Evolutionary conservation across 805 yeast genomes (phyloP).

Genomic region (Metschnikowia peoriensis): DNA sequence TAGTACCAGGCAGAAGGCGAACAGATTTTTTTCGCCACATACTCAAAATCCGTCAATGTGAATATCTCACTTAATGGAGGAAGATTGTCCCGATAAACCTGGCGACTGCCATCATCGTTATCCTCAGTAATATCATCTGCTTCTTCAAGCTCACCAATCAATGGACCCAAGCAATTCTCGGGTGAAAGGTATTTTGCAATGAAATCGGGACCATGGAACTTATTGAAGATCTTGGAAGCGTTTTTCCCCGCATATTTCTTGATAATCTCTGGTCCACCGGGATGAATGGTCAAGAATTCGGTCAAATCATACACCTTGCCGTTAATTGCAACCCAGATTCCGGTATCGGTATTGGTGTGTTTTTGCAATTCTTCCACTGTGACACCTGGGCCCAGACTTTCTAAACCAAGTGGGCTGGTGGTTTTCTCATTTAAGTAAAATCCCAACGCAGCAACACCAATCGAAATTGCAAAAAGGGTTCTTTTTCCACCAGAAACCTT

Average conservation of each 20-base stretch:
- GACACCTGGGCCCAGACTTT: conserved; percentile 10
- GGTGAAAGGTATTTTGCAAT: conserved; percentile 20
- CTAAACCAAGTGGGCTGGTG: not conserved
- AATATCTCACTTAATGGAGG: conserved; percentile 33
- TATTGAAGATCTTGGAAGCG: conserved; percentile 40
- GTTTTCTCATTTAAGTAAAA: not conserved
- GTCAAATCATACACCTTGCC: conserved; percentile 37
- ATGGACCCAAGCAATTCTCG: conserved; percentile 22
- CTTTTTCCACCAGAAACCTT: too few relatives aligned
- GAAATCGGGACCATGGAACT: conserved; percentile 35
- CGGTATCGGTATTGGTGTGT: conserved; percentile 10
- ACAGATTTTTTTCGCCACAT: conserved; percentile 33
- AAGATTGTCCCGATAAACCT: conserved; percentile 17
- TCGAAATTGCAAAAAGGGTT: not conserved
- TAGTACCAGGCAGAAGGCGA: conserved; percentile 40
- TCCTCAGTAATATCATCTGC: conserved; percentile 15
- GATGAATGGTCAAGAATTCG: conserved; percentile 42
- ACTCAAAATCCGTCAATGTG: conserved; percentile 41
- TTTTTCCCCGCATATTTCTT: conserved; percentile 51
- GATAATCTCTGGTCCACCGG: conserved; percentile 45
- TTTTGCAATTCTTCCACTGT: conserved; percentile 15
- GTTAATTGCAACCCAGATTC: conserved; percentile 33
- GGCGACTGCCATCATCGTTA: conserved; percentile 21
- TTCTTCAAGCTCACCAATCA: conserved; percentile 20
- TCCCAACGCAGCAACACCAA: not conserved